These are phyloP conservation scores for Russula earlei DNA, from an alignment of 768 basidiomycete genomes.

Conservation along the genomic window DNA sequence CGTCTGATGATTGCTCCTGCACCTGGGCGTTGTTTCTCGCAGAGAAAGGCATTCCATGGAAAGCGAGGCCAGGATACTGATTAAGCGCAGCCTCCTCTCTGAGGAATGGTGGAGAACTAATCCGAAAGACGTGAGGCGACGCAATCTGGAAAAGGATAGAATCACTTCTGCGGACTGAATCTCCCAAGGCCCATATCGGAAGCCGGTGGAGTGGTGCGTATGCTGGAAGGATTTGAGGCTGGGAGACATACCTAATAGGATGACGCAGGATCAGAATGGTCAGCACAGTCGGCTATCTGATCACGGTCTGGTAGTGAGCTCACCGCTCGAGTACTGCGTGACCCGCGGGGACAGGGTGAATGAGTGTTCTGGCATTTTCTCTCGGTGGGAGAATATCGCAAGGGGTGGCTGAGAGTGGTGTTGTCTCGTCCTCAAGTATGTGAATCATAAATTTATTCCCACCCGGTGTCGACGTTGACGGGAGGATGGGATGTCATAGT, in stretches of 20 bases:
- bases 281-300: background rate
- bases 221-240: background rate
- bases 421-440: background rate
- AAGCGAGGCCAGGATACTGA: background rate
- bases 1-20: background rate
- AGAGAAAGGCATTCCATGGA: background rate
- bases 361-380: background rate
- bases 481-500: no score
- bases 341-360: background rate
- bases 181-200: background rate
- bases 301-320: background rate
- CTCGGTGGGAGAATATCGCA: background rate
- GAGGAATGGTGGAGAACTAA: background rate
- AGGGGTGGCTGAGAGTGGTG: background rate
- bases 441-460: no score
- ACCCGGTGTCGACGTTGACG: no score
- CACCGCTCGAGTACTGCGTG: background rate
- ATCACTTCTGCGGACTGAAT: background rate
- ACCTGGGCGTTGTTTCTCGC: background rate
- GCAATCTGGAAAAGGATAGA: background rate
- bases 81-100: background rate
- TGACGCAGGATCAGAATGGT: background rate
- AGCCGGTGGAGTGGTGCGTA: background rate
- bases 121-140: background rate
- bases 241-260: background rate